Conservation (phyloP, 2,329 filamentous ascomycete genomes). For the Fusarium nurragi region DNA sequence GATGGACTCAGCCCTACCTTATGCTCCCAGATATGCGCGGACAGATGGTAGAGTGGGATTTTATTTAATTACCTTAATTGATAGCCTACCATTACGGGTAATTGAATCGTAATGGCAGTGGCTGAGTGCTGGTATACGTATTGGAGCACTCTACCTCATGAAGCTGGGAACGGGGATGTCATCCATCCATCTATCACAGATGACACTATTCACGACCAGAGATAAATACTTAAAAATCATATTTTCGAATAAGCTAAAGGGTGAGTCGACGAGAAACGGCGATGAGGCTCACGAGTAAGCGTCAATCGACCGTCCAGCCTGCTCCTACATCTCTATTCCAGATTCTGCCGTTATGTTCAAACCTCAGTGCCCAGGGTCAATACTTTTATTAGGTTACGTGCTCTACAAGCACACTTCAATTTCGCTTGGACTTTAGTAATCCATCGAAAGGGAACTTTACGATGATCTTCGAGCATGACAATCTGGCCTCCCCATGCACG, state of each 20-base stretch:
- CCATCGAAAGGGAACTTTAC: not conserved
- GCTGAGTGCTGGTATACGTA: not conserved
- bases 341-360: not conserved
- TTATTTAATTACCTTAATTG: not conserved
- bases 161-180: too few relatives aligned
- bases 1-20: slow-evolving; percentile 16
- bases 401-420: not conserved
- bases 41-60: not conserved
- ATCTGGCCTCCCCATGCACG: not conserved
- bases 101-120: not conserved
- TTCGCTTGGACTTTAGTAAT: not conserved
- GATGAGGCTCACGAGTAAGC: not conserved
- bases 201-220: not conserved
- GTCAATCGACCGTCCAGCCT: not conserved
- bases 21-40: slow-evolving; percentile 1
- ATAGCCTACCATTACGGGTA: not conserved
- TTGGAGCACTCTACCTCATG: too few relatives aligned
- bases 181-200: not conserved
- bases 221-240: not conserved
- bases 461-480: not conserved
- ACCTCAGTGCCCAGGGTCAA: not conserved
- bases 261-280: too few relatives aligned
- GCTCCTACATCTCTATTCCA: not conserved
- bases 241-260: too few relatives aligned
- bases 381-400: not conserved